Base-by-base conservation (phyloP, 1,284 basidiomycete species). In the Austroboletus sp. region DNA sequence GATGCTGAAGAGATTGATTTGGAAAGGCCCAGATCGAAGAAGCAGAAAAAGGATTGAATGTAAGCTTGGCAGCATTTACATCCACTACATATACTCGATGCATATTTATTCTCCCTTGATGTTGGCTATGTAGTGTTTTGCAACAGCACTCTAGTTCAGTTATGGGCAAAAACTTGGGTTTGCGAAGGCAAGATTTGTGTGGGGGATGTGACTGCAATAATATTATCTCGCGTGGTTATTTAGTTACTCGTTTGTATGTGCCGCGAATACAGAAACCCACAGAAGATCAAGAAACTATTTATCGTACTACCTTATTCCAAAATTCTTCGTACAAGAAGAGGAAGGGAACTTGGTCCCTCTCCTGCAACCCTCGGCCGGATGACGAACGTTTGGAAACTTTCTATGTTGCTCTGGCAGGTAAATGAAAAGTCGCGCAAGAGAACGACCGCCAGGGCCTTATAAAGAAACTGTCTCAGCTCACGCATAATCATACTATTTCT, bases 1-100 rank as follows among this genome's bases (percentile, higher is more conserved):
- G 79, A 85, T 17, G 82, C 75, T 37, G 83, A 80, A 37, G 86
- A 89, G 65, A 89, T 89, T 66, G 85, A 89, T 66, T 68, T 89
- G 49, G 86, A 89, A 65, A 85, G 85, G 66, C 85, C 86, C 42
- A 73, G 76, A 55, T 58, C 75, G 43, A 89, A 88, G 68, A 87
- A 82, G 65, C 76, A 74, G 60, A 70, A 70, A 65, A 77, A 77
- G 60, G 75, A 76, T 53, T 85, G 74, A 68, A 53, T 44, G 36
- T 42, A 41, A 43, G 40, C 53, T 48, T 17, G 13, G 44, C 30
- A 44, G n/a, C 37, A 49, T 53, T 46, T 52, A 43, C 49, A 37
- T 47, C 26, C 50, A 36, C 30, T 32, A 30, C 40, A 27, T 40
- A 30, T 53, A 50, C 36, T 56, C 30, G 38, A 43, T 29, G 12